Percentiles rank a stretch among this genome's conserved stretches.
Evolutionary conservation across 1,284 basidiomycete genomes (phyloP).

Genomic region (Heliocybe sulcata): DNA sequence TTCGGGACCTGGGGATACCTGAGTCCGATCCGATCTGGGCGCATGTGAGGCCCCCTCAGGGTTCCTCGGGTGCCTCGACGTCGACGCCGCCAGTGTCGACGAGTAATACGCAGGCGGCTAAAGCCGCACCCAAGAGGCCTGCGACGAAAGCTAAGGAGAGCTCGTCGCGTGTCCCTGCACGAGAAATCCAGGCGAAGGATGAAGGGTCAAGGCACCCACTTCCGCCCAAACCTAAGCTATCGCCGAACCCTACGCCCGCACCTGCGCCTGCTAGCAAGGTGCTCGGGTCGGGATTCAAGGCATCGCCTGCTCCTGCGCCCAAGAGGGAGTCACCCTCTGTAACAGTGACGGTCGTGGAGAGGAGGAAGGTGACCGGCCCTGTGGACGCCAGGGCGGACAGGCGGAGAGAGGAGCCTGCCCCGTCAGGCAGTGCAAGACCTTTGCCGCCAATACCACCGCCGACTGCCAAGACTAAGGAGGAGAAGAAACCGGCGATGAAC

Average conservation of each 20-base stretch:
- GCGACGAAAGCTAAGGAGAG: slow-evolving; percentile 34
- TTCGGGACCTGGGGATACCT: slow-evolving; percentile 43
- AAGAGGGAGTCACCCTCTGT: slow-evolving; percentile 9
- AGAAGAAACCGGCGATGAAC: slow-evolving; percentile 15
- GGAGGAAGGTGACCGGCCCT: slow-evolving; percentile 13
- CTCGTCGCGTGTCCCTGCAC: slow-evolving; percentile 41
- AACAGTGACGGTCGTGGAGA: slow-evolving; percentile 5
- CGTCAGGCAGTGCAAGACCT: slow-evolving; percentile 14
- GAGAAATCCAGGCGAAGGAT: slow-evolving; percentile 52
- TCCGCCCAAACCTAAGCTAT: not conserved
- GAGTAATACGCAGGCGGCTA: not conserved
- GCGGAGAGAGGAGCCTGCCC: slow-evolving; percentile 9
- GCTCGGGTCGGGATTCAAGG: slow-evolving; percentile 44
- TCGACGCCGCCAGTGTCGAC: not conserved
- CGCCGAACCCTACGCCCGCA: slow-evolving; percentile 1
- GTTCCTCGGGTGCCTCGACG: slow-evolving; percentile 3
- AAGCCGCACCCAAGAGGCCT: slow-evolving; percentile 28
- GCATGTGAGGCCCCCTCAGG: slow-evolving; percentile 23
- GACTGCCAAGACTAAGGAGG: slow-evolving; percentile 14
- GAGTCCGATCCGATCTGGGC: slow-evolving; percentile 52
- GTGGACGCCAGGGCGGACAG: slow-evolving; percentile 16
- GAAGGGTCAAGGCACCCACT: slow-evolving; percentile 28
- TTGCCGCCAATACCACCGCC: slow-evolving; percentile 18
- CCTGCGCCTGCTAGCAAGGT: slow-evolving; percentile 19
- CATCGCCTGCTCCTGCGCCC: slow-evolving; percentile 5